phyloP scores from a whole-genome alignment of 2,329 filamentous ascomycete species.

The Bipolaris sorokiniana region DNA sequence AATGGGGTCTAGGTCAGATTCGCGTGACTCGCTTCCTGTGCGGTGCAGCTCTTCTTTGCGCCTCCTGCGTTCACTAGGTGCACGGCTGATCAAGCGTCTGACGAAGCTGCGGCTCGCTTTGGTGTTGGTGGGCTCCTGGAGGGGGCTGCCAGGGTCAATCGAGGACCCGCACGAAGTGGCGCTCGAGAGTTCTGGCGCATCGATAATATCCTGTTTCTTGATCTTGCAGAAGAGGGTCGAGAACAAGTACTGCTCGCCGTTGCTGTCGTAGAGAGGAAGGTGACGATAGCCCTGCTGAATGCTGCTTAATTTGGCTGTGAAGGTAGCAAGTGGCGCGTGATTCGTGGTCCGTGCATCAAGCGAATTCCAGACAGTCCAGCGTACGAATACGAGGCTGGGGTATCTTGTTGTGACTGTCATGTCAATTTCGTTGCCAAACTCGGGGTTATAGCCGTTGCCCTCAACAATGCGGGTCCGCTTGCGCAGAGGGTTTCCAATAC shows the following conservation, averaged over 20 bases:
- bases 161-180: constrained; percentile 34
- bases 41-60: constrained; percentile 39
- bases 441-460: constrained; percentile 92
- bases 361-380: constrained; percentile 89
- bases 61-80: constrained; percentile 52
- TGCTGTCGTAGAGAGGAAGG: constrained; percentile 83
- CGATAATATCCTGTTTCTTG: constrained; percentile 63
- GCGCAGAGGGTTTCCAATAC: constrained; percentile 74
- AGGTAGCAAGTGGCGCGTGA: constrained; percentile 76
- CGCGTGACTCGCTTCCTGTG: constrained; percentile 40
- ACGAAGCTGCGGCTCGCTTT: constrained; percentile 47
- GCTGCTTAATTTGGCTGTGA: constrained; percentile 88
- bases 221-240: constrained; percentile 93
- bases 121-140: constrained; percentile 41
- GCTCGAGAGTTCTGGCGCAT: constrained; percentile 43
- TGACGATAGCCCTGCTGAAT: constrained; percentile 93
- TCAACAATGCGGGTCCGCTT: constrained; percentile 79
- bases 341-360: constrained; percentile 73
- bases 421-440: constrained; percentile 79
- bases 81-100: constrained; percentile 52
- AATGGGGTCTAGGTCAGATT: constrained; percentile 38
- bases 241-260: constrained; percentile 92
- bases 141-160: constrained; percentile 36
- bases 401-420: constrained; percentile 92
- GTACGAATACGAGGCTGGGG: constrained; percentile 89